Conservation (phyloP, 129 eudicot genomes). For the Artemisia annua region DNA sequence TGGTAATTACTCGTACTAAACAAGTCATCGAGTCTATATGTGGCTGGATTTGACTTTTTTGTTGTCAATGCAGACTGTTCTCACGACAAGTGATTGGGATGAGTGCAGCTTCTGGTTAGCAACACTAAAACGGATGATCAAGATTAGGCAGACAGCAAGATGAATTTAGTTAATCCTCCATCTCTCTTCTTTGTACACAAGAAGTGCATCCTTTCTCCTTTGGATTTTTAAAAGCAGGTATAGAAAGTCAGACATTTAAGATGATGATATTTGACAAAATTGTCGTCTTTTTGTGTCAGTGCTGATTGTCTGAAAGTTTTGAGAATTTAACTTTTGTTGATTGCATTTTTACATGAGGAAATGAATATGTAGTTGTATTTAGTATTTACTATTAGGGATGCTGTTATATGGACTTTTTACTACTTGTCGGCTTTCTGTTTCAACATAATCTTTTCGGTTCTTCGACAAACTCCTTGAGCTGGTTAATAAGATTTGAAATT, state of each 20-base stretch:
- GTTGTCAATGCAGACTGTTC: slow-evolving; percentile 51
- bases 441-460: not conserved
- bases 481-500: not conserved
- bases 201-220: slow-evolving; percentile 10
- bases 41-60: not conserved
- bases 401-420: slow-evolving; percentile 1
- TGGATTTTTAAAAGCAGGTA: slow-evolving; percentile 22
- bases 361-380: slow-evolving; percentile 19
- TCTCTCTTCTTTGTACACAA: slow-evolving; percentile 16
- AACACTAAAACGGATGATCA: slow-evolving; percentile 81
- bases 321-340: slow-evolving; percentile 6
- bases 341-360: slow-evolving; percentile 19
- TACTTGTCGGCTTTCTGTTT: not conserved
- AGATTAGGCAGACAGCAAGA: slow-evolving; percentile 76
- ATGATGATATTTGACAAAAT: slow-evolving; percentile 13
- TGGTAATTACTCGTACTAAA: too few relatives aligned
- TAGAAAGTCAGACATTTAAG: slow-evolving; percentile 16
- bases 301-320: slow-evolving; percentile 21
- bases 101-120: slow-evolving; percentile 92
- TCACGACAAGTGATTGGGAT: slow-evolving; percentile 93
- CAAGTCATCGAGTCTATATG: not conserved
- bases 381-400: slow-evolving; percentile 3
- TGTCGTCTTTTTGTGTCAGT: slow-evolving; percentile 3
- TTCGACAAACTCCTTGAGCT: not conserved
- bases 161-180: slow-evolving; percentile 12